Base-by-base conservation (phyloP, 2,329 filamentous ascomycete genomes). In the Colletotrichum scovillei region DNA sequence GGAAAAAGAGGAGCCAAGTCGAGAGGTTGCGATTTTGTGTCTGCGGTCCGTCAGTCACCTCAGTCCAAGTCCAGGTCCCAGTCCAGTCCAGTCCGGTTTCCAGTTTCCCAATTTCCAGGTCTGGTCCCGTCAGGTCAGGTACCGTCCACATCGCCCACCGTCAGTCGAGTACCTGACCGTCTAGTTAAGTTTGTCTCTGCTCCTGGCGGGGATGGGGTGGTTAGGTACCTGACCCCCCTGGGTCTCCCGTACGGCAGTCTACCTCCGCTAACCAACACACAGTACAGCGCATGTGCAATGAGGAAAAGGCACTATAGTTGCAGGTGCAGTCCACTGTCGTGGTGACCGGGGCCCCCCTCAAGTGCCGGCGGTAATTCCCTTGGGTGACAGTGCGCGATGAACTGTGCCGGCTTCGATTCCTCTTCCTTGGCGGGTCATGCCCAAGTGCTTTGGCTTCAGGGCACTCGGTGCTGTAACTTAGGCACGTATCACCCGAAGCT, bases 21-120 rank as follows among this genome's bases (percentile, higher is more conserved):
- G 83, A 78, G 79, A 83, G 78, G 82, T 81, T 79, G 80, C 78
- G 81, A 83, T 83, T 84, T 84, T 83, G 82, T 83, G 82, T 82
- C 81, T 79, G 77, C 79, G 78, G 77, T 75, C 56, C 75, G 75
- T 75, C 69, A 64, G 72, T 68, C 72, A 22, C 59, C 49, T 68
- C 35, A 64, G 64, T 72, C 22, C 56, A 53, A 38, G 59, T 67
- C 58, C 56, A 59, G 28, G 58, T 58, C 26, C 70, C 42, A 63
- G 55, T 57, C 58, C 52, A 55, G 68, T 56, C 62, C 52, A 64
- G 67, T 42, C n/a, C 56, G 16, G 63, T 65, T 65, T 65, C 63
- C 24, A 66, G 63, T 66, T 22, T 66, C 64, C 52, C 46, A 56
- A 59, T 64, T 64, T 32, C 30, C 42, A 63, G 26, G 28, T 28